phyloP scores from a whole-genome alignment of 306 rosid species.

The Vigna radiata region DNA sequence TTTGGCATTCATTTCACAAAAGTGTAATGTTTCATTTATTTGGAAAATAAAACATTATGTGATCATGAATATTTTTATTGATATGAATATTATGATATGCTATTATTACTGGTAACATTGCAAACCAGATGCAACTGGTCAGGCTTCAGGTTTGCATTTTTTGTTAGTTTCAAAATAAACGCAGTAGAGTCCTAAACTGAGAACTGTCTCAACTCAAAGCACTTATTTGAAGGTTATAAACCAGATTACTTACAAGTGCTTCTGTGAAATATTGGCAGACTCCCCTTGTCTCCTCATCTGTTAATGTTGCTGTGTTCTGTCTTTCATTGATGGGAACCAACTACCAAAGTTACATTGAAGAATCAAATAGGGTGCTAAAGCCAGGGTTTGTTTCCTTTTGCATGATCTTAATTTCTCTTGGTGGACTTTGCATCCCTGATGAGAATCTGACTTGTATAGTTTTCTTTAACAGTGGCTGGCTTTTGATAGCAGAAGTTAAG shows the following conservation, averaged over 20 bases:
- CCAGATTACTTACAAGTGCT: background rate
- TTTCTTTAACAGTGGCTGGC: constrained; percentile 73
- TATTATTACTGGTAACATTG: constrained; percentile 2
- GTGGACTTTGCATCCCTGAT: background rate
- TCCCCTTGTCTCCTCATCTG: constrained; percentile 66
- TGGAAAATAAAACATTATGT: constrained; percentile 10
- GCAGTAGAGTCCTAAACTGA: background rate
- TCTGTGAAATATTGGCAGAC: constrained; percentile 59
- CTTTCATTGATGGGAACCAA: constrained; percentile 96
- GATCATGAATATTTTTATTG: background rate
- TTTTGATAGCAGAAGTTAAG: constrained; percentile 93
- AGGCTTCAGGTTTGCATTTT: constrained; percentile 6
- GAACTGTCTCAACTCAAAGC: background rate
- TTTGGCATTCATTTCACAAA: background rate
- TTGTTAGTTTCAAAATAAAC: constrained; percentile 5
- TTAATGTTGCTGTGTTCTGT: constrained; percentile 86
- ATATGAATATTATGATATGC: background rate
- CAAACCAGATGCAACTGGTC: background rate
- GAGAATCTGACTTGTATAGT: constrained; percentile 41
- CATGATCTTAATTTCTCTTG: background rate
- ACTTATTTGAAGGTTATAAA: background rate
- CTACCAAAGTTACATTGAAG: constrained; percentile 70
- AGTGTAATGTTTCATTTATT: constrained; percentile 2
- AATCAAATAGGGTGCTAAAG: constrained; percentile 86
- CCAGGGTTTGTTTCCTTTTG: constrained; percentile 55